Evolutionary conservation across 176 grass and related monocot genomes (phyloP).

Genomic region (Tillandsia leiboldiana): DNA sequence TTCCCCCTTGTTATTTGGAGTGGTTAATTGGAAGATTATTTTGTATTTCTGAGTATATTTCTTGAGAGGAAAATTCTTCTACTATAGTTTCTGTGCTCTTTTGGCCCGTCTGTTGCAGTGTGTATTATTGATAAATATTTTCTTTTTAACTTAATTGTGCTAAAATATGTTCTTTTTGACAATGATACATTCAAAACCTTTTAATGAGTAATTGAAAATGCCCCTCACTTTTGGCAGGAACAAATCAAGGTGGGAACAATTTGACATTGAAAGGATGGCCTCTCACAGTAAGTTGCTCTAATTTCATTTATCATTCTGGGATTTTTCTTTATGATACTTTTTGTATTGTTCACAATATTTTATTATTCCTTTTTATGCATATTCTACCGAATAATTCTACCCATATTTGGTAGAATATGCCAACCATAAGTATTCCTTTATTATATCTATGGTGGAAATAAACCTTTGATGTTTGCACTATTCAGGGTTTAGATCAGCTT

Average conservation of each 20-base stretch:
- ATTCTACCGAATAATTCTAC: too few relatives aligned
- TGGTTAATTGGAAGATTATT: conserved; percentile 1
- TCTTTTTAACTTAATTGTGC: conserved; percentile 4
- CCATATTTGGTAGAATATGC: conserved; percentile 4
- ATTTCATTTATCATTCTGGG: conserved; percentile 12
- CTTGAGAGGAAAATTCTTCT: background rate
- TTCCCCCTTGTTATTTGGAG: background rate
- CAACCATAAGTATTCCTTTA: too few relatives aligned
- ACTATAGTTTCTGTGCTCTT: background rate
- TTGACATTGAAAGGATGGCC: conserved; percentile 85
- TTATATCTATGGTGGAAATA: too few relatives aligned
- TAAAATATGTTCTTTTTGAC: conserved; percentile 6
- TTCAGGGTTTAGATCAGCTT: conserved; percentile 74
- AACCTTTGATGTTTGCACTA: background rate
- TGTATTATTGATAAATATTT: conserved; percentile 3
- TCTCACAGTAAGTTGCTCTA: conserved; percentile 35
- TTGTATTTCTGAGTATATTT: background rate
- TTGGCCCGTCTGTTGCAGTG: background rate
- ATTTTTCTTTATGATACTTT: background rate
- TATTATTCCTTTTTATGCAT: background rate
- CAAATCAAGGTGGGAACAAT: conserved; percentile 52
- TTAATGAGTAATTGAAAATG: background rate
- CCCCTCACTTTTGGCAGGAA: conserved; percentile 27
- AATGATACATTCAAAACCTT: background rate
- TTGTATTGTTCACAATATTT: too few relatives aligned